Evolutionary conservation across 305 asterid genomes (phyloP).

Genomic region (Ajuga reptans): DNA sequence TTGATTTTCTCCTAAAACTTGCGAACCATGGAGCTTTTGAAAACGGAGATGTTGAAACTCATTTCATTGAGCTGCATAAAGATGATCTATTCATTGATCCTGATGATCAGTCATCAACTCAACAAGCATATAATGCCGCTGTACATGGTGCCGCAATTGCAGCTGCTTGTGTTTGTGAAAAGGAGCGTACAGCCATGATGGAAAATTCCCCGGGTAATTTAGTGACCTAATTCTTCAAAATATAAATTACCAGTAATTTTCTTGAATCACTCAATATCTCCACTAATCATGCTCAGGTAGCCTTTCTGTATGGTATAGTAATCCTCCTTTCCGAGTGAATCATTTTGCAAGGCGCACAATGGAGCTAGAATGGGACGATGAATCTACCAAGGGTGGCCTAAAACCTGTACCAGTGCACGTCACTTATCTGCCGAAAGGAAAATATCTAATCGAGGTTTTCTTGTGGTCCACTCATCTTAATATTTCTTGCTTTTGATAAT

Average conservation of each 20-base stretch:
- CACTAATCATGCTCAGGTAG: constrained; percentile 40
- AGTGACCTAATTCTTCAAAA: constrained; percentile 4
- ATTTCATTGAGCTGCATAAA: constrained; percentile 77
- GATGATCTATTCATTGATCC: constrained; percentile 60
- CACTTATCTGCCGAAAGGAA: constrained; percentile 54
- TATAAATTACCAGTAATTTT: not conserved
- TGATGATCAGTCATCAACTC: constrained; percentile 32
- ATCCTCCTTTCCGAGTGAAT: constrained; percentile 84
- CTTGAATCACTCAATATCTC: constrained; percentile 16
- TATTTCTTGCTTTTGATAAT: constrained; percentile 5
- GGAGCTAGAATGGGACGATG: constrained; percentile 78
- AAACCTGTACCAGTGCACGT: constrained; percentile 36
- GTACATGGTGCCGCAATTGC: constrained; percentile 58
- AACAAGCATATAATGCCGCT: constrained; percentile 39
- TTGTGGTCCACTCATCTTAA: constrained; percentile 13
- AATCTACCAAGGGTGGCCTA: constrained; percentile 38
- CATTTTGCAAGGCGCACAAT: constrained; percentile 45
- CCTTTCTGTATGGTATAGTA: constrained; percentile 63
- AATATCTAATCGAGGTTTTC: constrained; percentile 65
- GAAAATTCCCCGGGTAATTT: constrained; percentile 51
- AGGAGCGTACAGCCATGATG: constrained; percentile 35
- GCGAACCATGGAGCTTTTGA: constrained; percentile 67
- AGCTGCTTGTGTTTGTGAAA: constrained; percentile 73
- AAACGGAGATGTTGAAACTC: constrained; percentile 84
- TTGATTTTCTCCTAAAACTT: constrained; percentile 75